Base-by-base conservation (phyloP, 164 flowering plant species). In the Umbellularia californica region DNA sequence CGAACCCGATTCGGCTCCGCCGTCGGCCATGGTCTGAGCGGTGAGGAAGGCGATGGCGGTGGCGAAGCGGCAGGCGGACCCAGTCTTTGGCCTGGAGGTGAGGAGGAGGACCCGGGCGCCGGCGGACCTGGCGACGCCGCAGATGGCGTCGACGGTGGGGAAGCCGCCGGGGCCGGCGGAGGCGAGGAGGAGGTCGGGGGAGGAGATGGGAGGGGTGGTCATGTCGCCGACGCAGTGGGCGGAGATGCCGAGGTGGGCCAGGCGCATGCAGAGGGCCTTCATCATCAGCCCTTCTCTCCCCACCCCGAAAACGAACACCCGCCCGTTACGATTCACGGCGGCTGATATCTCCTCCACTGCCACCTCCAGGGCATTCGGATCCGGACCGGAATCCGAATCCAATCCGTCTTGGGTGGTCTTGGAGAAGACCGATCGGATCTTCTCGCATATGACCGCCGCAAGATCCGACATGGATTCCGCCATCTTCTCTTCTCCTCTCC, bases 211-310 rank as follows among this genome's bases (percentile, higher is more conserved):
- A 0, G 97, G 98, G 2, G 97, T 86, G 72, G 94, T 92, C 86
- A 95, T 83, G 87, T 95, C 97, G 79, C 90, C 89, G 50, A 95
- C 95, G 79, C 84, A 82, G 87, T 95, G 93, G 60, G 92, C 84
- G 20, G 85, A 77, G 75, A 92, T 87, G 76, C 98, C 97, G 52
- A 95, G 87, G 83, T 95, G 98, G 73, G 79, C 78, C 13, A 93
- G 88, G 55, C 97, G 88, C 98, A 95, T 95, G 84, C 92, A 87
- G 20, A 91, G 86, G 73, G 93, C 93, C 78, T 84, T 89, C 51
- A 91, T 85, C 97, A 95, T 95, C 4, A 95, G 92, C 58, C 95
- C 95, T 75, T 95, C 98, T 3, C 98, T 92, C 71, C 98, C 98
- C 27, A 91, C 98, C 1, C 98, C 98, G 80, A 90, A 86, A 69